phyloP scores from a whole-genome alignment of 768 basidiomycete species.

The Collybia mongolica region DNA sequence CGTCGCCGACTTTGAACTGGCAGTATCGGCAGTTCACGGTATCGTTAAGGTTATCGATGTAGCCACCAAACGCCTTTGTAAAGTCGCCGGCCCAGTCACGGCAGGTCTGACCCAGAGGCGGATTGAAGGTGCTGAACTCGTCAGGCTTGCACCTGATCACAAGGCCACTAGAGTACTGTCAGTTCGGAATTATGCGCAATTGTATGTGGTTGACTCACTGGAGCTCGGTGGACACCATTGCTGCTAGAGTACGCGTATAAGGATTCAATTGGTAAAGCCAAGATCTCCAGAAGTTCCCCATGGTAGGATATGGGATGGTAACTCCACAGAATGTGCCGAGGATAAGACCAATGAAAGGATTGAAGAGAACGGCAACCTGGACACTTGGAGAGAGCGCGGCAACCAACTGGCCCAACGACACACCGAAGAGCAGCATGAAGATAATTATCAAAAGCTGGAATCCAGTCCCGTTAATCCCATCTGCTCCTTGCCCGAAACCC shows the following conservation, averaged over 20 bases:
- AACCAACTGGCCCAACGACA: slow-evolving; percentile 72
- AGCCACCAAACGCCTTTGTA: slow-evolving; percentile 62
- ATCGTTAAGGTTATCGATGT: slow-evolving; percentile 66
- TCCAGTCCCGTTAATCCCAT: slow-evolving; percentile 61
- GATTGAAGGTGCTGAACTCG: slow-evolving; percentile 72
- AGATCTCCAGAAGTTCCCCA: slow-evolving; percentile 68
- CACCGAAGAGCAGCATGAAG: slow-evolving; percentile 64
- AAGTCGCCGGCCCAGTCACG: slow-evolving; percentile 68
- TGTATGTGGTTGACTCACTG: slow-evolving; percentile 41
- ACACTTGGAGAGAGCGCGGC: slow-evolving; percentile 77
- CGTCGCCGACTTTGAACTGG: slow-evolving; percentile 62
- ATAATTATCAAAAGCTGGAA: slow-evolving; percentile 71
- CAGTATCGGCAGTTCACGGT: slow-evolving; percentile 72
- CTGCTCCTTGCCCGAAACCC: slow-evolving; percentile 61
- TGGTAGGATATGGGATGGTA: slow-evolving; percentile 64
- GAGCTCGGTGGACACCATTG: slow-evolving; percentile 78
- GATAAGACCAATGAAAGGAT: slow-evolving; percentile 68
- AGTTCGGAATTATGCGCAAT: not conserved
- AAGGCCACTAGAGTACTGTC: slow-evolving; percentile 46
- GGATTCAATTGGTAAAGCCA: slow-evolving; percentile 78
- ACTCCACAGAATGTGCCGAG: slow-evolving; percentile 81
- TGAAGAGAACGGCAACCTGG: slow-evolving; percentile 66
- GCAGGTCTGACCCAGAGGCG: slow-evolving; percentile 77
- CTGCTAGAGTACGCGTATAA: slow-evolving; percentile 66
- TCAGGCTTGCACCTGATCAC: slow-evolving; percentile 58